phyloP scores from a whole-genome alignment of 306 rosid species.

The Dicorynia guianensis region DNA sequence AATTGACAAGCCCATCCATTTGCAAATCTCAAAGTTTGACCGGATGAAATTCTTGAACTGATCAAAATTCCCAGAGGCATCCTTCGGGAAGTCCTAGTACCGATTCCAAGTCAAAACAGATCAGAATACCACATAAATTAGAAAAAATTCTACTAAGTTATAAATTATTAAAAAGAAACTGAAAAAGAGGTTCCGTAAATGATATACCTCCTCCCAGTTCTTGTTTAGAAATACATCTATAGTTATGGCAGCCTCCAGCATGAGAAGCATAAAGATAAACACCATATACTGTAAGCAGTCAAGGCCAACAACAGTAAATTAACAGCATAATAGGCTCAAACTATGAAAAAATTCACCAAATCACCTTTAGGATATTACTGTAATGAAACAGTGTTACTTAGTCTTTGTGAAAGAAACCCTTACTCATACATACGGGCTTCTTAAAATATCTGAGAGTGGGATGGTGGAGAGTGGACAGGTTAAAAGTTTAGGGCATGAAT shows the following conservation, averaged over 20 bases:
- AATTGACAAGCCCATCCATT: slow-evolving; percentile 74
- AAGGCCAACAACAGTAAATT: slow-evolving; percentile 35
- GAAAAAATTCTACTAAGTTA: neutral
- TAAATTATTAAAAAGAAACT: neutral
- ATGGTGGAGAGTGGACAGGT: too few species aligned
- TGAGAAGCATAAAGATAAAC: slow-evolving; percentile 61
- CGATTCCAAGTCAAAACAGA: slow-evolving; percentile 31
- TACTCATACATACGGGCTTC: too few species aligned
- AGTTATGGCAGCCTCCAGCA: slow-evolving; percentile 76
- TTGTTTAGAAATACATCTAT: slow-evolving; percentile 72
- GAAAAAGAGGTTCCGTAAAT: neutral
- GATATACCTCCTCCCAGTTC: slow-evolving; percentile 75
- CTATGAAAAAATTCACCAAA: neutral
- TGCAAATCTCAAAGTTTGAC: slow-evolving; percentile 72
- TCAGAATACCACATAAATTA: slow-evolving; percentile 31
- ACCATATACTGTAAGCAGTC: slow-evolving; percentile 68
- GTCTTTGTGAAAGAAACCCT: too few species aligned
- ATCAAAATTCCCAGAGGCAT: slow-evolving; percentile 72
- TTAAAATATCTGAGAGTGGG: too few species aligned
- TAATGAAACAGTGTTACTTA: too few species aligned
- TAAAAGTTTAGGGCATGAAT: too few species aligned
- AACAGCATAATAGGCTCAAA: slow-evolving; percentile 23
- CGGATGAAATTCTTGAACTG: slow-evolving; percentile 69
- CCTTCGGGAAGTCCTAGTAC: slow-evolving; percentile 79
- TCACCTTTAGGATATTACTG: too few species aligned